phyloP scores from a whole-genome alignment of 2,329 filamentous ascomycete species.

The Xylariaceae sp. region DNA sequence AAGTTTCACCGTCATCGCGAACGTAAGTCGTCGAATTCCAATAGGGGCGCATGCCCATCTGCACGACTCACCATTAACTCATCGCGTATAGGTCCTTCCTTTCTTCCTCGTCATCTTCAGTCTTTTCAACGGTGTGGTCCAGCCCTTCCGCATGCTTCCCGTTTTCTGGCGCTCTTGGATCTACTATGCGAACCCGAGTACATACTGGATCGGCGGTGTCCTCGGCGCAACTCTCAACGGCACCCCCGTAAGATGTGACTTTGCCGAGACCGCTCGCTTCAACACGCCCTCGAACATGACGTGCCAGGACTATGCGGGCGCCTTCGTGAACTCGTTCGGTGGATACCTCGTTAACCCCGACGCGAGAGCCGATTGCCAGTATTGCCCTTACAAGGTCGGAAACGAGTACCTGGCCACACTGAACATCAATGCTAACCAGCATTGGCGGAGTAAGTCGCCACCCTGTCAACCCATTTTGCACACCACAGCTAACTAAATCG shows the following conservation, averaged over 20 bases:
- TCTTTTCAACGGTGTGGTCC: constrained; percentile 72
- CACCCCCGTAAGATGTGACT: constrained; percentile 44
- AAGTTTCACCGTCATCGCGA: constrained; percentile 71
- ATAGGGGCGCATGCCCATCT: neutral
- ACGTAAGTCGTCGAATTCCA: constrained; percentile 37
- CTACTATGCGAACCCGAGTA: constrained; percentile 61
- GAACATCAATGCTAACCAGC: constrained; percentile 48
- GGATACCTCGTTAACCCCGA: constrained; percentile 62
- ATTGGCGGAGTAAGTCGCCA: constrained; percentile 54
- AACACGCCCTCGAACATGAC: constrained; percentile 59
- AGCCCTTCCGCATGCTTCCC: constrained; percentile 59
- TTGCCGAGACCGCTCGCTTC: constrained; percentile 41
- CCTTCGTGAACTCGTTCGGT: constrained; percentile 46
- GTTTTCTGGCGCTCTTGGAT: constrained; percentile 71
- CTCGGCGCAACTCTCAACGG: constrained; percentile 57
- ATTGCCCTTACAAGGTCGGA: constrained; percentile 56
- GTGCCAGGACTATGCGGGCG: constrained; percentile 58
- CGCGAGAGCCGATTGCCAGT: constrained; percentile 57
- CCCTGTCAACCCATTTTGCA: neutral
- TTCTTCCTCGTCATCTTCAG: constrained; percentile 78
- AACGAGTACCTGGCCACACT: constrained; percentile 59
- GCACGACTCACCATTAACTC: no score
- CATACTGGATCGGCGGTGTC: constrained; percentile 66
- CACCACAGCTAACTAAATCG: neutral
- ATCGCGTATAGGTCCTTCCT: constrained; percentile 48